Evolutionary conservation across 2,329 filamentous ascomycete genomes (phyloP).

Genomic region (Fusarium beomiforme): DNA sequence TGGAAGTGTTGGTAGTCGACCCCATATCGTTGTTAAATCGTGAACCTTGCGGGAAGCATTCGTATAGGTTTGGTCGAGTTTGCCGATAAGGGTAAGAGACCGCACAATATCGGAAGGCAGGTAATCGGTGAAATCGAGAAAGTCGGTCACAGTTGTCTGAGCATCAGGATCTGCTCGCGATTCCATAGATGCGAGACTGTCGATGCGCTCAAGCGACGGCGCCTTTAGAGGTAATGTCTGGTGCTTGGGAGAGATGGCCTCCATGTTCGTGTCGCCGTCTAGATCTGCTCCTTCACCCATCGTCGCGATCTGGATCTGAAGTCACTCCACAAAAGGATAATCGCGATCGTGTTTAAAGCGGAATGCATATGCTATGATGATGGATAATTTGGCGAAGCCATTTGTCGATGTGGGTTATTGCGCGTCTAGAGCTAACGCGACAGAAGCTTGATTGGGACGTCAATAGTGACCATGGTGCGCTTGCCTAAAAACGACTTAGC

Average conservation of each 20-base stretch:
- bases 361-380: not conserved
- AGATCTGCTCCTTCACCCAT: conserved; percentile 44
- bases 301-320: not conserved
- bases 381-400: conserved; percentile 1
- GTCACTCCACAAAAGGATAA: not conserved
- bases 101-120: conserved; percentile 73
- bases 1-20: conserved; percentile 61
- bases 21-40: conserved; percentile 67
- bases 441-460: conserved; percentile 11
- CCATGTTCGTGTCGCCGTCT: conserved; percentile 38
- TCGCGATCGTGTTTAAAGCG: not conserved
- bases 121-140: conserved; percentile 76
- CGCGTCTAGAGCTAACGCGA: conserved; percentile 22
- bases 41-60: conserved; percentile 65
- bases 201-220: conserved; percentile 45
- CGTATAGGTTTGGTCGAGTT: conserved; percentile 69
- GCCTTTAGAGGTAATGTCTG: conserved; percentile 40
- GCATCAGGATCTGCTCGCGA: conserved; percentile 72
- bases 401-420: conserved; percentile 7
- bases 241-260: conserved; percentile 43
- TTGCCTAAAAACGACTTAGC: conserved; percentile 1
- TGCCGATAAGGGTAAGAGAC: conserved; percentile 71
- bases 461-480: conserved; percentile 20
- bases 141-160: conserved; percentile 75
- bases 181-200: conserved; percentile 53